These are phyloP conservation scores for Quercus aquifolioides DNA, from an alignment of 306 rosid genomes.

Conservation along the genomic window DNA sequence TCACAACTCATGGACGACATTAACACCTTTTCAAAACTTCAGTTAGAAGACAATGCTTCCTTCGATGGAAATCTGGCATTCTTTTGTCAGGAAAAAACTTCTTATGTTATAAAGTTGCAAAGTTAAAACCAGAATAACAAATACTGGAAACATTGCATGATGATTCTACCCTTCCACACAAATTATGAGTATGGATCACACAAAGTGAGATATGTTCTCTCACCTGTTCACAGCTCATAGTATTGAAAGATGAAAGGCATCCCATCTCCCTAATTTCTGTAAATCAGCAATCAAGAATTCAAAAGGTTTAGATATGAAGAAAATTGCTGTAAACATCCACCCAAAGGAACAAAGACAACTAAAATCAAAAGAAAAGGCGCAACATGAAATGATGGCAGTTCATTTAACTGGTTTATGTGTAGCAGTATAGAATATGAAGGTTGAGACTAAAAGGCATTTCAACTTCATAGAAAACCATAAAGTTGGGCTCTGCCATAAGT, in stretches of 20 bases:
- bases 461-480: conserved; percentile 23
- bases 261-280: conserved; percentile 54
- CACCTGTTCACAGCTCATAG: conserved; percentile 58
- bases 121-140: neutral
- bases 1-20: conserved; percentile 28
- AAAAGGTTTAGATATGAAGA: conserved; percentile 30
- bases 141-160: conserved; percentile 17
- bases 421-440: neutral
- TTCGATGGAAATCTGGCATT: conserved; percentile 28
- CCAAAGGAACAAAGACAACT: neutral
- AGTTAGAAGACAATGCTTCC: conserved; percentile 21
- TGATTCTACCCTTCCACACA: conserved; percentile 26
- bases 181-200: conserved; percentile 28
- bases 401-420: neutral
- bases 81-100: conserved; percentile 28
- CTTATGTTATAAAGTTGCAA: conserved; percentile 4
- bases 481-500: conserved; percentile 32
- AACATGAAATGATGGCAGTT: conserved; percentile 12
- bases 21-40: conserved; percentile 19
- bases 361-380: conserved; percentile 10
- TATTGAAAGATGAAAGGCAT: conserved; percentile 47
- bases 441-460: conserved; percentile 10
- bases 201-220: conserved; percentile 30
- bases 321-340: conserved; percentile 11
- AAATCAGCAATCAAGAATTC: conserved; percentile 41